A percentile compares a stretch with the other conserved stretches of the same genome.
These are phyloP conservation scores for Cyberlindnera xishuangbannaensis DNA, from an alignment of 805 yeast genomes.

Conservation along the genomic window DNA sequence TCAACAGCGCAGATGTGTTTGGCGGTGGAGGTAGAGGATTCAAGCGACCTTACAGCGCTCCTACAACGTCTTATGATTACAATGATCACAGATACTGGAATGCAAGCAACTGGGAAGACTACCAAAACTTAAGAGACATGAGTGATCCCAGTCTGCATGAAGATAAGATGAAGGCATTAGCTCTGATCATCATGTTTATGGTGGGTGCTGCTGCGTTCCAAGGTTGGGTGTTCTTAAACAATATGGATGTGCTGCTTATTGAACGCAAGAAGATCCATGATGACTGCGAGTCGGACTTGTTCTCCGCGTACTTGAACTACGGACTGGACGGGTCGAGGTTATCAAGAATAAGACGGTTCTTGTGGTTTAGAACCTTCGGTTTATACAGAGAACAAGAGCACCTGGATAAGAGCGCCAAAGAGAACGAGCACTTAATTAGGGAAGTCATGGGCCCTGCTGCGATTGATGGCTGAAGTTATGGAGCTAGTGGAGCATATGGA, in stretches of 20 bases:
- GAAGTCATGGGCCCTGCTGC: slow-evolving; percentile 63
- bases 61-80: slow-evolving; percentile 17
- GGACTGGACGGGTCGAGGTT: slow-evolving; percentile 45
- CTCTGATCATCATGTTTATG: slow-evolving; percentile 36
- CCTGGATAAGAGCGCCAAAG: slow-evolving; percentile 35
- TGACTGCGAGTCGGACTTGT: slow-evolving; percentile 34
- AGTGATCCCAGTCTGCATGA: slow-evolving; percentile 27
- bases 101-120: slow-evolving; percentile 64
- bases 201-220: slow-evolving; percentile 35
- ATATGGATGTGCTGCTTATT: slow-evolving; percentile 30
- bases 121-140: slow-evolving; percentile 33
- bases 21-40: slow-evolving; percentile 4
- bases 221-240: slow-evolving; percentile 34
- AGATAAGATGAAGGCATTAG: slow-evolving; percentile 36
- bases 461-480: no score
- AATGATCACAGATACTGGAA: slow-evolving; percentile 41
- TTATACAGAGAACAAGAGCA: slow-evolving; percentile 26
- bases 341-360: slow-evolving; percentile 49
- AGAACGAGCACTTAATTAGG: slow-evolving; percentile 77
- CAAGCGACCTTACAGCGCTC: slow-evolving; percentile 25
- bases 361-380: slow-evolving; percentile 46
- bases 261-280: slow-evolving; percentile 33
- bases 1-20: slow-evolving; percentile 1
- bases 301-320: slow-evolving; percentile 41
- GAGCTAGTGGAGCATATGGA: no score